phyloP scores from a whole-genome alignment of 1,139 yeast species.

The Magnusiomyces starmeri region DNA sequence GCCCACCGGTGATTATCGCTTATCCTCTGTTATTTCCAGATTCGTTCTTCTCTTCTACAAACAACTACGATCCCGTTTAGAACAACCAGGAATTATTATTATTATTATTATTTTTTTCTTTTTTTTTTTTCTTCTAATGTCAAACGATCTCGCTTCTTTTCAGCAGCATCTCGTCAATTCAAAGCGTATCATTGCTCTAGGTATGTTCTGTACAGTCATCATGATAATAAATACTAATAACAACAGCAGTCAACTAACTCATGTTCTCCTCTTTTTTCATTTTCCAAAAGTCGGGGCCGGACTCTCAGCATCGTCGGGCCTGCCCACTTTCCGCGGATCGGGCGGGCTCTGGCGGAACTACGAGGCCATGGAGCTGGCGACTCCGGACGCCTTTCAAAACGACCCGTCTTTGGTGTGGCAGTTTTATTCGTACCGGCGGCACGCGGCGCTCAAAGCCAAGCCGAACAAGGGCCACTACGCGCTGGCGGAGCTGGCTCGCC shows the following conservation, averaged over 20 bases:
- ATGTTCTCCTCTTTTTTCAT: neutral
- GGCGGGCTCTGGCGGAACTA: conserved; percentile 74
- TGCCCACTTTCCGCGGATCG: conserved; percentile 64
- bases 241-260: neutral
- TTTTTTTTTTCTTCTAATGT: conserved; percentile 8
- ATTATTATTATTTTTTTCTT: neutral
- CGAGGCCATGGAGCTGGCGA: conserved; percentile 76
- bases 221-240: too few species aligned
- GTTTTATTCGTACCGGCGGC: conserved; percentile 66
- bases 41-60: neutral
- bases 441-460: conserved; percentile 52
- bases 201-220: conserved; percentile 17
- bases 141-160: conserved; percentile 40
- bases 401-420: conserved; percentile 91
- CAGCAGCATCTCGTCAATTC: conserved; percentile 48
- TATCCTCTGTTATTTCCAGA: too few species aligned
- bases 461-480: conserved; percentile 74
- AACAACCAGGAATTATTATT: neutral
- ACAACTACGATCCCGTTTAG: neutral
- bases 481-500: conserved; percentile 48
- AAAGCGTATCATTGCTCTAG: conserved; percentile 55
- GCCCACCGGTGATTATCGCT: too few species aligned
- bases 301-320: conserved; percentile 66
- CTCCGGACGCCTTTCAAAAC: conserved; percentile 78
- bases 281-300: conserved; percentile 71